Conservation (phyloP, 192 early-diverging fungal genomes). For the Kickxella alabastrina region DNA sequence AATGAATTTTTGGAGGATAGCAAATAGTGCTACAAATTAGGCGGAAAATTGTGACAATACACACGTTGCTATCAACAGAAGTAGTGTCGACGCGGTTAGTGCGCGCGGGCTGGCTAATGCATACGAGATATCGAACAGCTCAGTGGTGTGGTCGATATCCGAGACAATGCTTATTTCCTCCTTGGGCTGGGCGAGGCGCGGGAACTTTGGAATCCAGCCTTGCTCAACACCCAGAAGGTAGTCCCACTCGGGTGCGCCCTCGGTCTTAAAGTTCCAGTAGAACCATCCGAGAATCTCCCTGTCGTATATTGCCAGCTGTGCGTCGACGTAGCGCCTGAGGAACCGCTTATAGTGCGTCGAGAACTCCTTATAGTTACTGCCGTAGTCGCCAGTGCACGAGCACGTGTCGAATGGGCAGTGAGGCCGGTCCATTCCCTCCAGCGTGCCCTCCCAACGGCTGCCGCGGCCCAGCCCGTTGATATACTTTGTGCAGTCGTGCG, state of each 20-base stretch:
- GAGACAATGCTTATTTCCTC: too few relatives aligned
- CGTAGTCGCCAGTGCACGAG: slow-evolving; percentile 55
- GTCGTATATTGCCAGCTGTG: slow-evolving; percentile 63
- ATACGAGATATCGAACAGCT: too few relatives aligned
- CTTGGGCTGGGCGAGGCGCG: slow-evolving; percentile 30
- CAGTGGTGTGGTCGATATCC: too few relatives aligned
- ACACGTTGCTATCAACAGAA: too few relatives aligned
- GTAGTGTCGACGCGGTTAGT: too few relatives aligned
- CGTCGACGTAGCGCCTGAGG: slow-evolving; percentile 54
- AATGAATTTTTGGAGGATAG: too few relatives aligned
- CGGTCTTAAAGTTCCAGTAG: slow-evolving; percentile 72
- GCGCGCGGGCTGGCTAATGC: too few relatives aligned
- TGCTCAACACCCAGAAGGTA: slow-evolving; percentile 62
- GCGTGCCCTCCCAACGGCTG: slow-evolving; percentile 63
- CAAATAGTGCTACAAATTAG: too few relatives aligned
- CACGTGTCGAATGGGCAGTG: slow-evolving; percentile 49
- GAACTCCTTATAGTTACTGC: slow-evolving; percentile 47
- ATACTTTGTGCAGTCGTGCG: slow-evolving; percentile 70
- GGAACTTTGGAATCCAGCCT: slow-evolving; percentile 61
- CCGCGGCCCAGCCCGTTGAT: slow-evolving; percentile 63
- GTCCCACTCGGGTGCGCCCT: slow-evolving; percentile 68
- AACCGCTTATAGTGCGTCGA: slow-evolving; percentile 55
- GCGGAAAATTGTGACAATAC: too few relatives aligned
- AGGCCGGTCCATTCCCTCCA: slow-evolving; percentile 26
- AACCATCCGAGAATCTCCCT: slow-evolving; percentile 58